Percentiles rank a stretch among this genome's conserved stretches.
These are phyloP conservation scores for Hygrophorus russula DNA, from an alignment of 768 basidiomycete genomes.

Conservation along the genomic window DNA sequence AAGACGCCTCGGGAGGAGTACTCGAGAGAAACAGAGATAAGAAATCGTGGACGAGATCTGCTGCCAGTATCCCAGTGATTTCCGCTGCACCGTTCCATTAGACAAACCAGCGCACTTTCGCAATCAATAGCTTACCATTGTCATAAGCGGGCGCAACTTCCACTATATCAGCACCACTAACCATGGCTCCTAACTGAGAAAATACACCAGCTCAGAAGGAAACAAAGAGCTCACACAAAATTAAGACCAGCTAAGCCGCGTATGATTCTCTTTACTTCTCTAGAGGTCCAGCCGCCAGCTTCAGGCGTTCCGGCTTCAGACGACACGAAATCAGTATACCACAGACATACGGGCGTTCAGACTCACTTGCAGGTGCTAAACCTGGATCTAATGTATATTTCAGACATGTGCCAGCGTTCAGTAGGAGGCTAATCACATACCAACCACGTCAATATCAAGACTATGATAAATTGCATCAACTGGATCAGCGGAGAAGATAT, in stretches of 20 bases:
- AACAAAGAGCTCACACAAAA: conserved; percentile 45
- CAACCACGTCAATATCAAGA: conserved; percentile 76
- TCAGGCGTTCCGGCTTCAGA: conserved; percentile 71
- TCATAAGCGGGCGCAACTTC: conserved; percentile 71
- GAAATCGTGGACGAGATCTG: conserved; percentile 60
- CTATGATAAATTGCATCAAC: conserved; percentile 19
- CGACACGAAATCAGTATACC: not conserved
- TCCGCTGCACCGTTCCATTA: conserved; percentile 31
- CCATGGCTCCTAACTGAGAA: not conserved
- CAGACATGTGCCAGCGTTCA: not conserved
- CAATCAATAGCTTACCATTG: conserved; percentile 32
- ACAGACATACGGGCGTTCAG: not conserved
- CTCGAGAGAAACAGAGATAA: conserved; percentile 45
- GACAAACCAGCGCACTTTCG: not conserved
- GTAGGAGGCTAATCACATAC: conserved; percentile 22
- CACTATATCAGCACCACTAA: conserved; percentile 60
- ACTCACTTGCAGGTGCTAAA: conserved; percentile 67
- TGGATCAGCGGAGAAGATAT: not conserved
- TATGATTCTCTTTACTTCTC: conserved; percentile 72
- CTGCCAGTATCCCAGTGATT: conserved; percentile 57
- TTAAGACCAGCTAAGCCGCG: conserved; percentile 72
- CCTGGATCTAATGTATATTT: conserved; percentile 48
- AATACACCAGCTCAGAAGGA: not conserved
- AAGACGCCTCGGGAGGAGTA: conserved; percentile 23
- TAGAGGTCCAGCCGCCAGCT: conserved; percentile 74